Conservation (phyloP, 2,329 filamentous ascomycete genomes). For the Colletotrichum sp. region DNA sequence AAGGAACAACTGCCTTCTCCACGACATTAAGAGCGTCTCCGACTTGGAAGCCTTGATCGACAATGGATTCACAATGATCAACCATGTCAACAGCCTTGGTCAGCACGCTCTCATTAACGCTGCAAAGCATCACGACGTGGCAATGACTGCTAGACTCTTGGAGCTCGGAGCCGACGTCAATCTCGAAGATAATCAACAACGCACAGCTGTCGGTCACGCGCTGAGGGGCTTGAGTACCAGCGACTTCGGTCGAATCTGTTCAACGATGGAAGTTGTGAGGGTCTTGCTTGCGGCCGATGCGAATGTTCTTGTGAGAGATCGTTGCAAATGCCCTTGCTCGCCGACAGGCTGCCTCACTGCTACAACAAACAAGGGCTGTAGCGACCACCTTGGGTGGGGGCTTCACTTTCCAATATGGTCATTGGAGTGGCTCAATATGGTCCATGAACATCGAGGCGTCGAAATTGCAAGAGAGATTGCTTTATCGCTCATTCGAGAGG, state of each 20-base stretch:
- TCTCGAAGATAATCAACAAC: background rate
- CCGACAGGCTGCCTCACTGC: background rate
- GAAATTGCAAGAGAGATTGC: background rate
- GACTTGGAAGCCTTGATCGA: background rate
- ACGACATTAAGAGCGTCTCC: background rate
- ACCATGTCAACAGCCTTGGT: background rate
- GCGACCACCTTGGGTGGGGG: fast-evolving
- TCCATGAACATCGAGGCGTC: background rate
- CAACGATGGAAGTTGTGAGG: background rate
- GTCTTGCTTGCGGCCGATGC: background rate
- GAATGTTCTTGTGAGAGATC: background rate
- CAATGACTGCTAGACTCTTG: background rate
- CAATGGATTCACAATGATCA: background rate
- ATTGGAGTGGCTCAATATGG: background rate
- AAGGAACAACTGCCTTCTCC: background rate
- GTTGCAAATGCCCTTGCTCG: background rate
- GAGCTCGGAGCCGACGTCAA: background rate
- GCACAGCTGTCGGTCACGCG: background rate
- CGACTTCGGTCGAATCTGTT: fast-evolving
- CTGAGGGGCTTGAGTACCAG: fast-evolving
- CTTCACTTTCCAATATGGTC: background rate
- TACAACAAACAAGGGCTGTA: fast-evolving
- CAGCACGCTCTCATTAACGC: background rate
- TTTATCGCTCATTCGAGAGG: background rate
- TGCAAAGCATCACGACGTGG: fast-evolving